phyloP scores from a whole-genome alignment of 2,329 filamentous ascomycete species.

The Botrytis medusae region DNA sequence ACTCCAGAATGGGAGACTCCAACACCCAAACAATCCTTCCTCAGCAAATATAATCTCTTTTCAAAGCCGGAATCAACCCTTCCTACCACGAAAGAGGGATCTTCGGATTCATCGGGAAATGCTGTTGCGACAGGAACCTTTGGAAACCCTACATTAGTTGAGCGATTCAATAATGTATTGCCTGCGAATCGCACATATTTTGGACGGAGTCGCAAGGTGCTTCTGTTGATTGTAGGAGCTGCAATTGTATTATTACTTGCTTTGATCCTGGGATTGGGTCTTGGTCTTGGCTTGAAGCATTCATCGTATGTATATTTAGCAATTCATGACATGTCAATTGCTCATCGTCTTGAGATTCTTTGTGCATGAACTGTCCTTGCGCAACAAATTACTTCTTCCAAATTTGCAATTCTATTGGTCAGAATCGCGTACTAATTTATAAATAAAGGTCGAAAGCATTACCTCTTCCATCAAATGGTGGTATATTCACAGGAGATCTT shows the following conservation, averaged over 20 bases:
- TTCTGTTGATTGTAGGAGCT: constrained; percentile 21
- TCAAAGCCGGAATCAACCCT: constrained; percentile 17
- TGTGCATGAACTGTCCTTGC: neutral
- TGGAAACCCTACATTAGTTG: neutral
- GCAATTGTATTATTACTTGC: constrained; percentile 33
- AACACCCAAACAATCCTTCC: constrained; percentile 21
- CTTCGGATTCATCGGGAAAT: neutral
- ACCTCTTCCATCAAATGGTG: constrained; percentile 51
- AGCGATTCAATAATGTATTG: constrained; percentile 7
- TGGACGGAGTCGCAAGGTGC: constrained; percentile 26
- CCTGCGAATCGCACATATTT: constrained; percentile 28
- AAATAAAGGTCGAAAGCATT: constrained; percentile 42
- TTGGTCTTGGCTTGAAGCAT: constrained; percentile 37
- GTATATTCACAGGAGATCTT: constrained; percentile 60
- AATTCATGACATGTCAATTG: constrained; percentile 28
- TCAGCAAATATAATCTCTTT: constrained; percentile 25
- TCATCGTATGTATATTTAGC: constrained; percentile 26
- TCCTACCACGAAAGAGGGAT: constrained; percentile 17
- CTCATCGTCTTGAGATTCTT: neutral
- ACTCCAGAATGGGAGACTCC: constrained; percentile 35
- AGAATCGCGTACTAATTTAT: constrained; percentile 1
- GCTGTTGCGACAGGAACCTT: neutral
- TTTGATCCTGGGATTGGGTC: constrained; percentile 41
- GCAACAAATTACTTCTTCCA: neutral
- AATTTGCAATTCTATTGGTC: constrained; percentile 10